phyloP scores from a whole-genome alignment of 805 yeast genomes.

The Hanseniaspora nectarophila region DNA sequence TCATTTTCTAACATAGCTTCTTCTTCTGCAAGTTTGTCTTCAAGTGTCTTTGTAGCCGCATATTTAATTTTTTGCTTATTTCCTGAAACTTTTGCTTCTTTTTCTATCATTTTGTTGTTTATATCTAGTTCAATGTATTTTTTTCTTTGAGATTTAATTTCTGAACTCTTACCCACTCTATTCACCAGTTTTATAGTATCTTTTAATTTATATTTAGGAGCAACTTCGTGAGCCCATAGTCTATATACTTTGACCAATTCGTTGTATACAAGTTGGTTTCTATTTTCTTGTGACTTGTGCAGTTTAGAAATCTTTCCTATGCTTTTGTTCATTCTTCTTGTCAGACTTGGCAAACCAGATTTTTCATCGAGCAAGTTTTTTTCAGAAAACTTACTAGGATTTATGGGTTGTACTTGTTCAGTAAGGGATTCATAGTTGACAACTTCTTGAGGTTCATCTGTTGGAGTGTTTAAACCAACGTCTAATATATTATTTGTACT shows the following conservation, averaged over 20 bases:
- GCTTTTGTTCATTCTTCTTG: slow-evolving; percentile 36
- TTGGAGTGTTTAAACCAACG: background rate
- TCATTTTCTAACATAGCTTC: background rate
- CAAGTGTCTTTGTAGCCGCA: background rate
- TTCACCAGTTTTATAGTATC: slow-evolving; percentile 52
- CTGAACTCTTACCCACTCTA: slow-evolving; percentile 36
- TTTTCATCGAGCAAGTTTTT: slow-evolving; percentile 20
- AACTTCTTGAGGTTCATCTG: background rate
- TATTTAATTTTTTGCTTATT: background rate
- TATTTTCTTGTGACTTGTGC: background rate
- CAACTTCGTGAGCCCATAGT: slow-evolving; percentile 63
- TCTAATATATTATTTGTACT: slow-evolving; percentile 12
- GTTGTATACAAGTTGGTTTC: background rate
- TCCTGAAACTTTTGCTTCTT: background rate
- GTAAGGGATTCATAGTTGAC: background rate
- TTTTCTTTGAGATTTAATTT: slow-evolving; percentile 34
- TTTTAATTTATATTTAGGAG: slow-evolving; percentile 66
- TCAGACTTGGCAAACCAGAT: slow-evolving; percentile 32
- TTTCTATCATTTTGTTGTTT: background rate
- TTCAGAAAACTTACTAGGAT: slow-evolving; percentile 9
- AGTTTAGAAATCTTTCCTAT: background rate
- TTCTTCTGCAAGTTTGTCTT: slow-evolving; percentile 9
- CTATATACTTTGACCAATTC: slow-evolving; percentile 46
- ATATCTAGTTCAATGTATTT: slow-evolving; percentile 31
- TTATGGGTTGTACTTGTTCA: background rate